Evolutionary conservation across 805 yeast genomes (phyloP), one percentile per base, ranked within the genome.

Genomic region (Ogataea ganodermae): DNA sequence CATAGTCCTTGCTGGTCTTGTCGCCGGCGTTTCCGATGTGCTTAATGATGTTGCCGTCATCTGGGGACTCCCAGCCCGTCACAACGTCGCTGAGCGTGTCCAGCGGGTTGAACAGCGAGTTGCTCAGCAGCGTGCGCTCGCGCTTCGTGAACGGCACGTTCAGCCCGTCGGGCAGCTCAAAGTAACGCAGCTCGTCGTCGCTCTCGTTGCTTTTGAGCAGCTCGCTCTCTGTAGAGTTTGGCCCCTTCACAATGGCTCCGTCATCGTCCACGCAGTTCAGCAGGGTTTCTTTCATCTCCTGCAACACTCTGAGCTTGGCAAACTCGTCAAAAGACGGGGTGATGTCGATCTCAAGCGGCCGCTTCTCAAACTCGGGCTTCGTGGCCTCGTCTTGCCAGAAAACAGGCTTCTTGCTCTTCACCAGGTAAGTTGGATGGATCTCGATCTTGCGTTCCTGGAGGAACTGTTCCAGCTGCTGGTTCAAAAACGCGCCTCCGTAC

Each of bases 111-210:
- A 90, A 89, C 43, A 91, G 61, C n/a, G 86, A 73, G 60, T 90
- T 94, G 1, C 86, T 86, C 50, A 87, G 66, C 39, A 75, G 73
- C 52, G 71, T 82, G 48, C 96, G 73, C 54, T 82, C 86, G 33
- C 71, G 67, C 38, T 57, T 52, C 3, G 79, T 79, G 48, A 86
- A 76, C 36, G 81, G 80, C 14, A 86, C 62, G 23, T 79, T 74
- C 55, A 84, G 83, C 1, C 95, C 95, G 58, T 85, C 80, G 14
- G 95, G 92, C 13, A 88, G 70, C 67, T 89, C 96, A 60, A 84
- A 84, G 23, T 75, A 66, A 53, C 90, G 61, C 36, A 69, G 62
- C 48, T 55, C 61, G 30, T 61, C 65, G 27, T 58, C 60, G 28
- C 52, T 44, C 31, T 35, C 49, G 20, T 64, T 55, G 14, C 57